Conservation (phyloP, 2,329 filamentous ascomycete genomes). For the Clonostachys chloroleuca region DNA sequence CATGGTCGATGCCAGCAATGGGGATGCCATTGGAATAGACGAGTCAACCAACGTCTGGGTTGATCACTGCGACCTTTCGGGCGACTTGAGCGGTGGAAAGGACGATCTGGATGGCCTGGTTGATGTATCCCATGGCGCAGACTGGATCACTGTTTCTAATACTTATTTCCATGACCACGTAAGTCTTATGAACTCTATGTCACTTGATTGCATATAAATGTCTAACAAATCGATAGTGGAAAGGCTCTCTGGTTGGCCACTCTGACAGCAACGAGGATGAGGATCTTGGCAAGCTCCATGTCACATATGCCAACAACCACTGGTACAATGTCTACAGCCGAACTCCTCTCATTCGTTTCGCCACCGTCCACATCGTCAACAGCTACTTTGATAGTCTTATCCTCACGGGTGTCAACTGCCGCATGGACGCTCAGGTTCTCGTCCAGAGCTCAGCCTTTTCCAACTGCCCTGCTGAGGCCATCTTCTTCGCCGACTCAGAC, state of each 20-base stretch:
- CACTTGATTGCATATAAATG: background rate
- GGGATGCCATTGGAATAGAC: slow-evolving; percentile 46
- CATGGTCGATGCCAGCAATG: slow-evolving; percentile 35
- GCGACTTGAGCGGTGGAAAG: slow-evolving; percentile 25
- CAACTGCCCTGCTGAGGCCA: slow-evolving; percentile 19
- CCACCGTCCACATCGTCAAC: slow-evolving; percentile 44
- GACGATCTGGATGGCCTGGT: slow-evolving; percentile 33
- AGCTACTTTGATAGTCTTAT: slow-evolving; percentile 36
- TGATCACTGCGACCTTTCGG: slow-evolving; percentile 31
- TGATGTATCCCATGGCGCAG: slow-evolving; percentile 33
- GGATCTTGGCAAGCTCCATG: slow-evolving; percentile 49
- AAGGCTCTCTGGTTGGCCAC: slow-evolving; percentile 56
- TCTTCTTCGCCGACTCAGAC: slow-evolving; percentile 28
- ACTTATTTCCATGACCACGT: slow-evolving; percentile 33
- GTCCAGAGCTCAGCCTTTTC: slow-evolving; percentile 46
- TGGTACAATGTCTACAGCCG: slow-evolving; percentile 56
- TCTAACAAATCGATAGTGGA: slow-evolving; percentile 17
- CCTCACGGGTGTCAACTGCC: slow-evolving; percentile 45
- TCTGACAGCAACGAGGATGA: slow-evolving; percentile 51
- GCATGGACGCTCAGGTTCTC: slow-evolving; percentile 44
- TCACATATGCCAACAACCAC: slow-evolving; percentile 58
- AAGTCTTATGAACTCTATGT: background rate
- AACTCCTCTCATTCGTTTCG: slow-evolving; percentile 53
- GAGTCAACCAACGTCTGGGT: slow-evolving; percentile 39
- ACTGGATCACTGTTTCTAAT: slow-evolving; percentile 33